A percentile compares a stretch with the other conserved stretches of the same genome.
These are phyloP conservation scores for Ophiostoma ulmi DNA, from an alignment of 2,329 filamentous ascomycete genomes.

Conservation along the genomic window DNA sequence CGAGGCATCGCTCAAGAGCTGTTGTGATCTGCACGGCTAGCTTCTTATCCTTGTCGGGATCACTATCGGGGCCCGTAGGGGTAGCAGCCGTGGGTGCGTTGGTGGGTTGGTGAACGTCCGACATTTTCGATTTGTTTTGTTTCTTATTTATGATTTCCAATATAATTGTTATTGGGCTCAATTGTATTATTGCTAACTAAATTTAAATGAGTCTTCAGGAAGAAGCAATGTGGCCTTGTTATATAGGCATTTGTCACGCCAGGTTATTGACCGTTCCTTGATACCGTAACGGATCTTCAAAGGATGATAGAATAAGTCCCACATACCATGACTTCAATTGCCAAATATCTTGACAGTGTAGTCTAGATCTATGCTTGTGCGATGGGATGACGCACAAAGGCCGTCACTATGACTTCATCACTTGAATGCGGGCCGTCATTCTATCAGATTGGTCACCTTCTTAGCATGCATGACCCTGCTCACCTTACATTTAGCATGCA, in stretches of 20 bases:
- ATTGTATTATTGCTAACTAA: neutral
- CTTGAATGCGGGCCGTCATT: neutral
- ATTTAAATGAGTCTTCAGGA: no score
- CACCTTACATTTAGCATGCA: neutral
- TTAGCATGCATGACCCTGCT: neutral
- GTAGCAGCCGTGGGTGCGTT: neutral
- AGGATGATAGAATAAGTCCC: no score
- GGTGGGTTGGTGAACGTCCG: conserved; percentile 1
- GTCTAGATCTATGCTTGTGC: neutral
- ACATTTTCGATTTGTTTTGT: neutral
- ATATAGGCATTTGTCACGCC: no score
- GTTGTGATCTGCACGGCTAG: neutral
- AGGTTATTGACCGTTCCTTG: no score
- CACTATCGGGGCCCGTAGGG: neutral
- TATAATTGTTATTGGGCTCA: neutral
- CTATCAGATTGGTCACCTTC: neutral
- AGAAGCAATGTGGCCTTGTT: no score
- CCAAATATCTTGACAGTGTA: neutral
- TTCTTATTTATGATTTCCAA: neutral
- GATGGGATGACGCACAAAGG: neutral
- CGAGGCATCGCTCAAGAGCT: neutral
- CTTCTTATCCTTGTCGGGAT: neutral
- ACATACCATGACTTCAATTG: neutral
- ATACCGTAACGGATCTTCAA: no score
- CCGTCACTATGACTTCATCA: conserved; percentile 4